Conservation (phyloP, 768 basidiomycete genomes). For the Gloeophyllum trabeum region DNA sequence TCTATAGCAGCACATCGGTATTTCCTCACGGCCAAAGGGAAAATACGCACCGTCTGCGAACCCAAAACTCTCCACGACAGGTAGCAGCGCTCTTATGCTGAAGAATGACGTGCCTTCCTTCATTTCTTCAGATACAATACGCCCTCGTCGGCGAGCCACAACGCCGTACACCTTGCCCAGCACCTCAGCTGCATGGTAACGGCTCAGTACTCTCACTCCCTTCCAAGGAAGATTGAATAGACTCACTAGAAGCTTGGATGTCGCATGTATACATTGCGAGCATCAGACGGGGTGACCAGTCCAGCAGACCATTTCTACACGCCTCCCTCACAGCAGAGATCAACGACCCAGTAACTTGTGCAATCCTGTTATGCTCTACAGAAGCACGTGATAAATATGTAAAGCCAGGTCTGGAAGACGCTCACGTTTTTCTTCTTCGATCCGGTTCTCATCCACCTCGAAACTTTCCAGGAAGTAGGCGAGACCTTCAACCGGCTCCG, state of each 20-base stretch:
- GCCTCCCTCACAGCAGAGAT: constrained; percentile 86
- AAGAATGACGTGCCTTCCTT: constrained; percentile 96
- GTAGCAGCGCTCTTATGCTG: constrained; percentile 80
- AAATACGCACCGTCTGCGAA: constrained; percentile 78
- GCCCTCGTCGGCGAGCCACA: constrained; percentile 81
- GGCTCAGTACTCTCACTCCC: constrained; percentile 6
- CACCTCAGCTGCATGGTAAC: constrained; percentile 63
- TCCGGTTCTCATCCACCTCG: constrained; percentile 42
- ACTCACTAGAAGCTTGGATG: constrained; percentile 93
- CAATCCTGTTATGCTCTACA: constrained; percentile 66
- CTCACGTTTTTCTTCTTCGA: constrained; percentile 61
- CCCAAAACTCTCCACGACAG: constrained; percentile 95
- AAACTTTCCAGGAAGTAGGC: constrained; percentile 82
- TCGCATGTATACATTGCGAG: constrained; percentile 98
- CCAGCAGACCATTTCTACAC: constrained; percentile 80
- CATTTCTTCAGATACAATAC: constrained; percentile 96
- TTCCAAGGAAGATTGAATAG: constrained; percentile 4
- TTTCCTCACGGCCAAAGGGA: neutral
- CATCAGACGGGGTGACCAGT: constrained; percentile 97
- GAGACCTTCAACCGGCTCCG: constrained; percentile 89
- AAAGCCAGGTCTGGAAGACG: constrained; percentile 6
- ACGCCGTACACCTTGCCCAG: constrained; percentile 97
- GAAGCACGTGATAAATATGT: constrained; percentile 6
- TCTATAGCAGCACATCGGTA: constrained; percentile 37
- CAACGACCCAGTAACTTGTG: constrained; percentile 83